Percentiles rank a stretch among this genome's conserved stretches.
phyloP scores from a whole-genome alignment of 2,329 filamentous ascomycete species.

The Aspergillus aculeatus region DNA sequence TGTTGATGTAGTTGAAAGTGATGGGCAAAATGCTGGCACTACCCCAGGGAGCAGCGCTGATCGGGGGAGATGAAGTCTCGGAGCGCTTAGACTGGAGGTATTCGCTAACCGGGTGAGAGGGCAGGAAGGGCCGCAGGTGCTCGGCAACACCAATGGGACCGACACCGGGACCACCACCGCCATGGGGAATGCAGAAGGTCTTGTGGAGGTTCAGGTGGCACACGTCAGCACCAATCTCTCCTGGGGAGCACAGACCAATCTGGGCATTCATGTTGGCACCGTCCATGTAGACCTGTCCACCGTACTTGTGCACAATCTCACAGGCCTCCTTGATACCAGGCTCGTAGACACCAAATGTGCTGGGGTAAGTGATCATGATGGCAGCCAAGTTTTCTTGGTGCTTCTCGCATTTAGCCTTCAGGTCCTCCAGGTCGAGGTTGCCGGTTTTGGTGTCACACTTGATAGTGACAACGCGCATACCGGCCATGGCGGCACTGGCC shows the following conservation, averaged over 20 bases:
- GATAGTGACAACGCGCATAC: conserved; percentile 88
- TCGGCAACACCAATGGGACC: conserved; percentile 89
- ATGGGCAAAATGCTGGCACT: conserved; percentile 92
- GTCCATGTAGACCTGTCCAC: conserved; percentile 97
- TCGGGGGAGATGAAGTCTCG: conserved; percentile 58
- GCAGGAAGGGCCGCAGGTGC: conserved; percentile 74
- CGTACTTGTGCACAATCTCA: conserved; percentile 78
- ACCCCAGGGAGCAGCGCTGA: conserved; percentile 81
- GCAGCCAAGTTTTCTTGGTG: conserved; percentile 81
- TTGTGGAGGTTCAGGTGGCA: conserved; percentile 98
- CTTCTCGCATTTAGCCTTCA: conserved; percentile 85
- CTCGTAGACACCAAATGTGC: conserved; percentile 93
- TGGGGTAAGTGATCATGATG: conserved; percentile 97
- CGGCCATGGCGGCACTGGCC: conserved; percentile 90
- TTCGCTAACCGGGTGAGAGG: conserved; percentile 64
- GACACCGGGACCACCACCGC: conserved; percentile 88
- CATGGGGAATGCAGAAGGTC: conserved; percentile 97
- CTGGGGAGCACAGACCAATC: conserved; percentile 90
- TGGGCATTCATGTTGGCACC: conserved; percentile 98
- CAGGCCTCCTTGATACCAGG: conserved; percentile 83
- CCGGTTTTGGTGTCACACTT: conserved; percentile 86
- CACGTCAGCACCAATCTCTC: conserved; percentile 92
- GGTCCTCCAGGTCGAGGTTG: conserved; percentile 82
- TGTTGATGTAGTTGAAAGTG: conserved; percentile 90
- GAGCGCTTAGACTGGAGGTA: conserved; percentile 41